Conservation (phyloP, 805 yeast genomes). For the Phaffomyces antillensis region DNA sequence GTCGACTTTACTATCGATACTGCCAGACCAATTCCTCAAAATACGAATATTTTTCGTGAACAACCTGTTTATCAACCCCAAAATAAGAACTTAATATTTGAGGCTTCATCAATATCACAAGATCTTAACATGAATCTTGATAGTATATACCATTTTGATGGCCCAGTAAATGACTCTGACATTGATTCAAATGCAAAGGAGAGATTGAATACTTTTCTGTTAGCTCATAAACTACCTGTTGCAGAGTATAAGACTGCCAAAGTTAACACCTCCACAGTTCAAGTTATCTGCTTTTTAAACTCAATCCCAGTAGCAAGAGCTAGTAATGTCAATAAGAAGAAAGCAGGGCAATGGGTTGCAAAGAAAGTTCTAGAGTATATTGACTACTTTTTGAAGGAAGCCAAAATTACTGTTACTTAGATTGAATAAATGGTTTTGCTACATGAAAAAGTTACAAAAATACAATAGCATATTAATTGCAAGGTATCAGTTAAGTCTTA, state of each 20-base stretch:
- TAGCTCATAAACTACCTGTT: constrained; percentile 5
- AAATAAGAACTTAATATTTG: not conserved
- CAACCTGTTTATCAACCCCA: not conserved
- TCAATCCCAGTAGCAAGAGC: constrained; percentile 11
- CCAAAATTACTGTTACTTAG: not conserved
- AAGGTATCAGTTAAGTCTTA: not conserved
- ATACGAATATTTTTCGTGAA: no score
- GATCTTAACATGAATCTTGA: constrained; percentile 1
- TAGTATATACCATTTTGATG: not conserved
- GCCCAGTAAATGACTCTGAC: not conserved
- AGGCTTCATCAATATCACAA: not conserved
- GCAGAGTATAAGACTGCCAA: constrained; percentile 17
- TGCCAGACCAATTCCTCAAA: no score
- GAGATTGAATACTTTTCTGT: constrained; percentile 9
- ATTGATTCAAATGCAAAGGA: constrained; percentile 14
- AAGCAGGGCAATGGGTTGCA: constrained; percentile 19
- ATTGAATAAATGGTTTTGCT: not conserved
- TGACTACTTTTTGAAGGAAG: constrained; percentile 5
- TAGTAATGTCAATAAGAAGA: constrained; percentile 15
- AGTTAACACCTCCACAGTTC: constrained; percentile 12
- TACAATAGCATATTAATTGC: no score
- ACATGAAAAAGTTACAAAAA: not conserved
- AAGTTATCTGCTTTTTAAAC: constrained; percentile 12
- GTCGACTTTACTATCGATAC: no score
- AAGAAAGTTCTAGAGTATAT: constrained; percentile 10